Evolutionary conservation across 768 basidiomycete genomes (phyloP), one percentile per base, ranked within the genome.

Genomic region (Auriscalpium vulgare): DNA sequence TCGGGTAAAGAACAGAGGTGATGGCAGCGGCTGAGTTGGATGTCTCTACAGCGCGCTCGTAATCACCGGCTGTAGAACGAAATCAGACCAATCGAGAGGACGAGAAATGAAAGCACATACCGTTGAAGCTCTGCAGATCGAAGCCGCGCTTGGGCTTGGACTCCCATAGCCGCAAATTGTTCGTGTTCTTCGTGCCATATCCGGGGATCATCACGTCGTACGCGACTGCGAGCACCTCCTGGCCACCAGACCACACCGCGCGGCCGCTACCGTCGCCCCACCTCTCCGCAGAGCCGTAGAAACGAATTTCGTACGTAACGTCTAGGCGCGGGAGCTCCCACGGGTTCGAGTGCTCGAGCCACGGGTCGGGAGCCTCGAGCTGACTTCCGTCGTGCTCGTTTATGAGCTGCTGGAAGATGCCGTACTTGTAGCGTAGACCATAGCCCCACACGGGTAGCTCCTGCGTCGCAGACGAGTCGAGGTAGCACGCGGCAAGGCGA

Each of bases 381-480:
- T 92, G 91, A 37, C 68, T 62, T 46, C 86, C 77, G 11, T 91
- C 91, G 55, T 88, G 83, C 1, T 87, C 86, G 14, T 84, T 87
- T 67, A 97, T 91, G 58, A 93, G 80, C 71, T 89, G 84, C 72
- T 94, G 88, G 81, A 99, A 98, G 74, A 98, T 97, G 54, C 94
- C 94, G 64, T 93, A 95, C 68, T 91, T 85, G 79, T 93, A 95
- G 46, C 94, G 75, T 56, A 97, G 71, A 45, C 94, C 94, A 64
- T 97, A 97, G 47, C 95, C 95, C 93, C 94, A 97, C 21, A 91
- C 81, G 0, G 95, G 95, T 4, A 97, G 79, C 69, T 95, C 87
- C 66, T 91, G 85, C 9, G 88, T 89, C 3, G 95, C 86, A 21
- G 85, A 83, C n/a, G 89, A 91, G 67, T 97, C 95, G 52, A 97